Evolutionary conservation across 1,284 basidiomycete species (phyloP), one percentile per base, ranked within the genome.

Genomic region (Rhizopogon parksii): DNA sequence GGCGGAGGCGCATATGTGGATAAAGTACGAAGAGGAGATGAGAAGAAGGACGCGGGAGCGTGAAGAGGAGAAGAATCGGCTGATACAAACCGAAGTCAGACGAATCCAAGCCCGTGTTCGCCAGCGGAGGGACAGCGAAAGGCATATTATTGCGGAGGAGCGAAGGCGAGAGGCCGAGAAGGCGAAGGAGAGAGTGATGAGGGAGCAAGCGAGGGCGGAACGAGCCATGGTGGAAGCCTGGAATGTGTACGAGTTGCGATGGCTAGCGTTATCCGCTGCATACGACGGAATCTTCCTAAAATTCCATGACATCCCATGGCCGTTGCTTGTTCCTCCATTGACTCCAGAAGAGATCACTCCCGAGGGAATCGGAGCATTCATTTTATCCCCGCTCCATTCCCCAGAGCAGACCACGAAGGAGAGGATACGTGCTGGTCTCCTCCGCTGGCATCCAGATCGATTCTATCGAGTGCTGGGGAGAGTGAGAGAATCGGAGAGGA

Each of bases 371-470:
- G 63, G 69, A 8, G 60, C 64, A 46, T 85, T 89, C 63, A 68
- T 89, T 37, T 66, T 86, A 40, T 83, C 83, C 14, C 71, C 76
- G 8, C 55, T 70, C 27, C 83, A 86, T 64, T 84, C 84, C n/a
- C 68, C 70, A 46, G 68, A 68, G 19, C 72, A 76, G 54, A 71
- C 77, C 37, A 74, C 72, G 55, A 84, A 80, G 63, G 83, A 88
- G 46, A 74, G 84, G 48, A 74, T 88, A 53, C 76, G 79, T 43
- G 71, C 66, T 34, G 85, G 82, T 2, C 73, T 85, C 61, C 74
- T 85, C 32, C 71, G 83, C 49, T 89, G 86, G 85, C 86, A 89
- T 62, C 87, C 87, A 2, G 87, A 89, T 64, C 71, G 84, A 40
- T 88, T 89, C 68, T 68, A 74, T 52, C 68, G 82, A 37, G 56